Conservation (phyloP, 352 stramenopile species). For the Blastocystis sp. region DNA sequence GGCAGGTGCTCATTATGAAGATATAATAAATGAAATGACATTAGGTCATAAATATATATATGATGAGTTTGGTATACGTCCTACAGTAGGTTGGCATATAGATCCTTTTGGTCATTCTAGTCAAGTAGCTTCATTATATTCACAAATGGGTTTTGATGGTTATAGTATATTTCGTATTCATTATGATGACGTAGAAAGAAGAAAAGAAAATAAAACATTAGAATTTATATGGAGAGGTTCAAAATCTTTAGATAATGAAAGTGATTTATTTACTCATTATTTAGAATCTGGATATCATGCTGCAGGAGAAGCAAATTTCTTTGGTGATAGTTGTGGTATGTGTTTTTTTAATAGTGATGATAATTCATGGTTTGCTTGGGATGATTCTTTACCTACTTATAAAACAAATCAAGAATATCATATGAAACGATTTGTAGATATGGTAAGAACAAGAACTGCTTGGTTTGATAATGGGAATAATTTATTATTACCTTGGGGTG, state of each 20-base stretch:
- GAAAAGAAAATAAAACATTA: slow-evolving; percentile 57
- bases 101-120: slow-evolving; percentile 75
- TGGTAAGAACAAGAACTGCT: too few relatives aligned
- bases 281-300: slow-evolving; percentile 58
- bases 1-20: slow-evolving; percentile 73
- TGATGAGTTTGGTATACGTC: slow-evolving; percentile 68
- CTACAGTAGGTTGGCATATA: slow-evolving; percentile 82
- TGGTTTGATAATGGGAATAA: slow-evolving; percentile 49
- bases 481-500: slow-evolving; percentile 66
- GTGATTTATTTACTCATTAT: slow-evolving; percentile 59
- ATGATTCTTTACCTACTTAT: slow-evolving; percentile 58
- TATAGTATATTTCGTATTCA: slow-evolving; percentile 89
- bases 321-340: slow-evolving; percentile 29
- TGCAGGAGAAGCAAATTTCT: slow-evolving; percentile 50
- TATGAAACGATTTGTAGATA: too few relatives aligned
- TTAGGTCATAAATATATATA: slow-evolving; percentile 76
- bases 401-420: too few relatives aligned
- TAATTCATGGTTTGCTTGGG: slow-evolving; percentile 61
- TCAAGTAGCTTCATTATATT: slow-evolving; percentile 51
- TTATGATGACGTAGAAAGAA: slow-evolving; percentile 73
- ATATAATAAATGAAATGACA: slow-evolving; percentile 90
- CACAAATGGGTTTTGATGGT: slow-evolving; percentile 71
- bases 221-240: slow-evolving; percentile 80
- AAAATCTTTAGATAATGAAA: slow-evolving; percentile 55
- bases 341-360: too few relatives aligned